Evolutionary conservation across 1,284 basidiomycete genomes (phyloP).

Genomic region (Inonotus hispidus): DNA sequence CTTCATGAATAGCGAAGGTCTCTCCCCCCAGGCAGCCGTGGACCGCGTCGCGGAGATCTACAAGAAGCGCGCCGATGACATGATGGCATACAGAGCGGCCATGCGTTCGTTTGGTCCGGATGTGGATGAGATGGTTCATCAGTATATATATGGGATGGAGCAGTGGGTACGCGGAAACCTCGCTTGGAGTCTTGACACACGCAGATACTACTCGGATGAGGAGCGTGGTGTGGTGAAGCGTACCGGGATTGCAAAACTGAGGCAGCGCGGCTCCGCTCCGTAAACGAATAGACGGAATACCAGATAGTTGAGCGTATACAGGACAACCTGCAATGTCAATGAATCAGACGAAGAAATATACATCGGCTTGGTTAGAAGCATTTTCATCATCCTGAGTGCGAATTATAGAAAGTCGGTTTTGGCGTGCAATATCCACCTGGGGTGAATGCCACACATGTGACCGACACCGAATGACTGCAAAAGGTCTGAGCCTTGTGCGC

Average conservation of each 20-base stretch:
- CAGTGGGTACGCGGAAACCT: conserved; percentile 47
- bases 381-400: too few species aligned
- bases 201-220: conserved; percentile 46
- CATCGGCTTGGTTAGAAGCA: too few species aligned
- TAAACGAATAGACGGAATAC: neutral
- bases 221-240: conserved; percentile 39
- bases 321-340: too few species aligned
- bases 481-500: too few species aligned
- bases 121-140: conserved; percentile 34
- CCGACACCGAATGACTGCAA: too few species aligned
- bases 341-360: too few species aligned
- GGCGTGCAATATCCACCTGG: too few species aligned
- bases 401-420: too few species aligned
- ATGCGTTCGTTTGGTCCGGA: neutral
- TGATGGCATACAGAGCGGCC: conserved; percentile 42
- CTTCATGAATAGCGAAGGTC: conserved; percentile 48
- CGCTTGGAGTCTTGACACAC: conserved; percentile 53
- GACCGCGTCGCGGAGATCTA: conserved; percentile 40
- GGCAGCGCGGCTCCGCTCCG: neutral
- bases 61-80: conserved; percentile 46
- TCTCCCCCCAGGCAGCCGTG: conserved; percentile 50
- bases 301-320: too few species aligned
- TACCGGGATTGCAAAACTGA: conserved; percentile 6
- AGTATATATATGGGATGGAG: conserved; percentile 43
- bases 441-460: too few species aligned